A percentile compares a stretch with the other conserved stretches of the same genome.
These are phyloP conservation scores for Kregervanrija pseudodelftensis DNA, from an alignment of 805 yeast genomes.

Conservation along the genomic window DNA sequence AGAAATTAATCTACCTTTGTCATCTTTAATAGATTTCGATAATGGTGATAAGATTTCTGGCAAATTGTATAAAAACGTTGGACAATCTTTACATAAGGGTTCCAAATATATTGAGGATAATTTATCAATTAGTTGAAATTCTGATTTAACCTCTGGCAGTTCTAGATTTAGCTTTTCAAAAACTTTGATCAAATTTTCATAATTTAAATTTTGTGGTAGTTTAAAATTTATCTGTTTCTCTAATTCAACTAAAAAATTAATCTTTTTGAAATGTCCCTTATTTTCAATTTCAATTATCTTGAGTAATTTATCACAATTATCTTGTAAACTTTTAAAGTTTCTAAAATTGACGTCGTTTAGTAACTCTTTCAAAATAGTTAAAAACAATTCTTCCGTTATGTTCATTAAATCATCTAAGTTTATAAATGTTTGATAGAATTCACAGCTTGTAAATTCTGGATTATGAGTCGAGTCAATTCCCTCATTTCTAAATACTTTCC, in stretches of 20 bases:
- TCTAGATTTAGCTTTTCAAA: constrained; percentile 30
- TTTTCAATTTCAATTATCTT: constrained; percentile 10
- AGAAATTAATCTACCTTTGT: constrained; percentile 31
- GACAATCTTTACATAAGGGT: constrained; percentile 46
- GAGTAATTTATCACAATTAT: constrained; percentile 15
- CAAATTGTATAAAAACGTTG: constrained; percentile 74
- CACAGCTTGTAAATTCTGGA: constrained; percentile 90
- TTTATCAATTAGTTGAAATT: constrained; percentile 57
- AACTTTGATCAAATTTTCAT: constrained; percentile 35
- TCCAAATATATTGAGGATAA: constrained; percentile 60
- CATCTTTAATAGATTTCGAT: constrained; percentile 53
- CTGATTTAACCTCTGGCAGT: constrained; percentile 36
- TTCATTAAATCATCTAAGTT: constrained; percentile 58
- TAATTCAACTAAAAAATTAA: constrained; percentile 64
- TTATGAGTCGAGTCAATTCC: constrained; percentile 91
- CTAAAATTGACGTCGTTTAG: constrained; percentile 10
- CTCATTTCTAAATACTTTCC: constrained; percentile 82
- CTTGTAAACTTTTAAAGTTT: constrained; percentile 14
- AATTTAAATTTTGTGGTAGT: constrained; percentile 36
- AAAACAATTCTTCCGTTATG: constrained; percentile 54
- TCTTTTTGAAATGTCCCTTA: constrained; percentile 28
- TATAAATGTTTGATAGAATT: constrained; percentile 73
- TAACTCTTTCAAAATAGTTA: constrained; percentile 30
- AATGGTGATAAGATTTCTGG: constrained; percentile 84
- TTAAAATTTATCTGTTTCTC: constrained; percentile 43